A percentile compares a stretch with the other conserved stretches of the same genome.
These are phyloP conservation scores for Aspergillus felis DNA, from an alignment of 2,329 filamentous ascomycete genomes.

Conservation along the genomic window DNA sequence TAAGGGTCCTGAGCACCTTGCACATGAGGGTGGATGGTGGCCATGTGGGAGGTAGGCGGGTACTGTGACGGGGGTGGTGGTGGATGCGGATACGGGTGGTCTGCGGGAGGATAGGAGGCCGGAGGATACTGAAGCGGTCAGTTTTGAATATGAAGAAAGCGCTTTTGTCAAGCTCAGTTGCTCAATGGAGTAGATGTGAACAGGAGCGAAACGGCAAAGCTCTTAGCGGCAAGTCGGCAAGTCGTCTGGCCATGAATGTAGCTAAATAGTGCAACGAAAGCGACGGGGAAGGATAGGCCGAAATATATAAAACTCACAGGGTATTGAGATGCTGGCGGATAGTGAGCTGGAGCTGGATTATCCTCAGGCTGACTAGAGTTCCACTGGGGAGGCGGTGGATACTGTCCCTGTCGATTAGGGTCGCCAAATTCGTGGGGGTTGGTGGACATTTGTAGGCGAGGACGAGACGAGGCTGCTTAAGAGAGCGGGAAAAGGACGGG, in stretches of 20 bases:
- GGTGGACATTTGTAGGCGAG: slow-evolving; percentile 38
- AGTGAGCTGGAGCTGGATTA: slow-evolving; percentile 33
- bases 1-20: slow-evolving; percentile 43
- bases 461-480: slow-evolving; percentile 19
- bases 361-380: slow-evolving; percentile 37
- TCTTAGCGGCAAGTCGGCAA: background rate
- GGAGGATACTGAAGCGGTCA: slow-evolving; percentile 26
- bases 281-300: slow-evolving; percentile 3
- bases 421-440: slow-evolving; percentile 40
- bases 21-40: slow-evolving; percentile 38
- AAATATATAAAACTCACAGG: slow-evolving; percentile 30
- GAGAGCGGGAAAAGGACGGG: slow-evolving; percentile 18
- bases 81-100: slow-evolving; percentile 31
- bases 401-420: slow-evolving; percentile 44
- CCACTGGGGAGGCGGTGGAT: slow-evolving; percentile 41
- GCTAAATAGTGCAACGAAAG: background rate
- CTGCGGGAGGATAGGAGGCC: slow-evolving; percentile 29
- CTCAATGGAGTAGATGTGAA: slow-evolving; percentile 1
- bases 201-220: background rate
- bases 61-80: slow-evolving; percentile 34
- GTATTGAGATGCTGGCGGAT: slow-evolving; percentile 33
- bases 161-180: background rate
- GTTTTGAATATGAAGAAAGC: background rate
- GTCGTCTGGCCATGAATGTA: background rate
- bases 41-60: slow-evolving; percentile 37